Evolutionary conservation across 805 yeast genomes (phyloP), one percentile per base, ranked within the genome.

Genomic region (Myxozyma nipponensis): DNA sequence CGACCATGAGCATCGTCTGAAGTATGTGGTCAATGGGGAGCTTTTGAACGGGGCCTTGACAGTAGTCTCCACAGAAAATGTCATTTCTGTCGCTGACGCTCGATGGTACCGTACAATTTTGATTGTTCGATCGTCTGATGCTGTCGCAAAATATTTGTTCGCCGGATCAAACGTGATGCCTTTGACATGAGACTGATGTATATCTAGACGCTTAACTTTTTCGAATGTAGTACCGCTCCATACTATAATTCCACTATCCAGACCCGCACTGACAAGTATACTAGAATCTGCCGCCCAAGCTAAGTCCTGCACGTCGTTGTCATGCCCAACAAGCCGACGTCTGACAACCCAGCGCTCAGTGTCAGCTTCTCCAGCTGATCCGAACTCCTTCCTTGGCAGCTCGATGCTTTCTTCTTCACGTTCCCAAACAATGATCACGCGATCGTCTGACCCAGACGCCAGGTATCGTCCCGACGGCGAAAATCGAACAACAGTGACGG

Each of bases 81-180:
- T 84, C 63, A 86, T 75, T 54, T 84, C 95, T 1, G 71, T 63
- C 4, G 78, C 73, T 3, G 84, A 78, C 10, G 81, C 76, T 50
- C 82, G 80, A 60, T 88, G 88, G 66, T 90, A 93, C 50, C 97
- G 75, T 65, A 91, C 86, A 24, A 93, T 80, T 51, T 95, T 77
- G 43, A 91, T 82, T 0, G 96, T 84, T 63, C 98, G 75, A 68
- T 93, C 99, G 68, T 93, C 99, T 1, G 96, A 86, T 21, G 95
- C 90, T 0, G 99, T 91, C 5, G 96, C 97, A 71, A 93, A 93
- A 67, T 88, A 93, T 69, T 93, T 93, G 67, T 89, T 89, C 2
- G 98, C 98, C 0, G 99, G 99, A 66, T 93, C 99, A 68, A 93
- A 93, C 1, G 91, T 91, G 10, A 93, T 86, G 50, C 98, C 98